phyloP scores from a whole-genome alignment of 176 grass and related monocot species.

The Carex cristatella region DNA sequence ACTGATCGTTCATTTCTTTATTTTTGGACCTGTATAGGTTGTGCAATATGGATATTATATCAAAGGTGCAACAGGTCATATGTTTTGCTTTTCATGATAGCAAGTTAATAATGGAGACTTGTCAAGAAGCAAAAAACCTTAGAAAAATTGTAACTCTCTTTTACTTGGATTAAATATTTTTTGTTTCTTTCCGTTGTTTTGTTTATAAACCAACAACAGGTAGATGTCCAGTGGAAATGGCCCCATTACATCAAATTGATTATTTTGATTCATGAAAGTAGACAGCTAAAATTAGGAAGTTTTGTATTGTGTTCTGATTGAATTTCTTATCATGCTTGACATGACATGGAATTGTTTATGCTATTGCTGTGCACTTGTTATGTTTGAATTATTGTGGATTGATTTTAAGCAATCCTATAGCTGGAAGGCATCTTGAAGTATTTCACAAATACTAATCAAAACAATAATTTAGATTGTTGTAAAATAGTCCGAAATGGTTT shows the following conservation, averaged over 20 bases:
- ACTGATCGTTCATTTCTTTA: background rate
- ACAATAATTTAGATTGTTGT: background rate
- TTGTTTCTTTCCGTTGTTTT: background rate
- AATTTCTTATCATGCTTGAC: background rate
- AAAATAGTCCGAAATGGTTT: background rate
- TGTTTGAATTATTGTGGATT: background rate
- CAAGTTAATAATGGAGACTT: slow-evolving; percentile 95
- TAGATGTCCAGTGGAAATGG: slow-evolving; percentile 3
- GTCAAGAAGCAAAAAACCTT: slow-evolving; percentile 91
- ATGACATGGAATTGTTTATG: slow-evolving; percentile 15
- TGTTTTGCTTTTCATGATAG: slow-evolving; percentile 97
- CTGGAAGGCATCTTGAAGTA: background rate
- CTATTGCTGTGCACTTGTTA: background rate
- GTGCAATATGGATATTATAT: slow-evolving; percentile 99
- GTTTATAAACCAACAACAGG: slow-evolving; percentile 15
- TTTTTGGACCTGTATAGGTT: slow-evolving; percentile 45
- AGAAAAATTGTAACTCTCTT: slow-evolving; percentile 97
- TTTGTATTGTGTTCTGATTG: slow-evolving; percentile 4
- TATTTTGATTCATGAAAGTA: slow-evolving; percentile 19
- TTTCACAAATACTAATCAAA: background rate
- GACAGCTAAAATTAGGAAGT: slow-evolving; percentile 2
- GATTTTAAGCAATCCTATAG: background rate
- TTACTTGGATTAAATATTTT: slow-evolving; percentile 70
- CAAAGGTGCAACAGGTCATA: slow-evolving; percentile 90
- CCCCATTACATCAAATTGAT: slow-evolving; percentile 48